phyloP scores from a whole-genome alignment of 768 basidiomycete species.

The Rhodotorula paludigena region DNA sequence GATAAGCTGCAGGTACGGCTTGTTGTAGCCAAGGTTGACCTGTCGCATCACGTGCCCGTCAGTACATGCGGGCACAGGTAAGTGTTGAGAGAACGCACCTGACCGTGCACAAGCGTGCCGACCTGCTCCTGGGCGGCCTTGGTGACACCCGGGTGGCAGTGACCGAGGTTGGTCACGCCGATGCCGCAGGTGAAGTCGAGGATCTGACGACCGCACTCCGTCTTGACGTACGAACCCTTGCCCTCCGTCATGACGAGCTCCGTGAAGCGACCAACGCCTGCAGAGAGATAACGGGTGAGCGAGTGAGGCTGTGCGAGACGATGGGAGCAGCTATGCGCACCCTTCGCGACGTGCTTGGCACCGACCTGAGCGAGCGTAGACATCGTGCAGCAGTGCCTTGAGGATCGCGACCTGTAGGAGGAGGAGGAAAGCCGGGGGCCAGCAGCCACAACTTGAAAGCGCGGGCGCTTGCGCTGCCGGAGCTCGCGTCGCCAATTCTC shows the following conservation, averaged over 20 bases:
- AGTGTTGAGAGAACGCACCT: conserved; percentile 52
- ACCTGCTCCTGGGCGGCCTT: conserved; percentile 84
- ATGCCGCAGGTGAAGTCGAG: conserved; percentile 86
- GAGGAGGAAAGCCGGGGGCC: too few relatives aligned
- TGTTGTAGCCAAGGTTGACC: conserved; percentile 84
- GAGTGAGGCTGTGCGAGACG: neutral
- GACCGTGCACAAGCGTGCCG: conserved; percentile 64
- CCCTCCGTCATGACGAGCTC: conserved; percentile 36
- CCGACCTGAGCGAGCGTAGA: conserved; percentile 12
- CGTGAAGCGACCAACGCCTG: conserved; percentile 31
- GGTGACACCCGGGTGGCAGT: conserved; percentile 81
- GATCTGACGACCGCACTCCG: conserved; percentile 62
- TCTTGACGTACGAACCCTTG: conserved; percentile 30
- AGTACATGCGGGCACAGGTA: too few relatives aligned
- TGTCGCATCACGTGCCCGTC: conserved; percentile 44
- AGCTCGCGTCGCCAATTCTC: too few relatives aligned
- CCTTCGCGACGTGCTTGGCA: conserved; percentile 33
- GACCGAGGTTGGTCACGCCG: conserved; percentile 79
- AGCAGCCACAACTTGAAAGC: too few relatives aligned
- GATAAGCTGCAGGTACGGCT: conserved; percentile 79
- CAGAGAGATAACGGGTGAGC: neutral
- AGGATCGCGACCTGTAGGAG: too few relatives aligned
- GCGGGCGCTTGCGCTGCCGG: too few relatives aligned
- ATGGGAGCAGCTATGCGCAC: neutral
- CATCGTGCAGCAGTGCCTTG: too few relatives aligned